Conservation (phyloP, 2,329 filamentous ascomycete genomes). For the Clonostachys chloroleuca region DNA sequence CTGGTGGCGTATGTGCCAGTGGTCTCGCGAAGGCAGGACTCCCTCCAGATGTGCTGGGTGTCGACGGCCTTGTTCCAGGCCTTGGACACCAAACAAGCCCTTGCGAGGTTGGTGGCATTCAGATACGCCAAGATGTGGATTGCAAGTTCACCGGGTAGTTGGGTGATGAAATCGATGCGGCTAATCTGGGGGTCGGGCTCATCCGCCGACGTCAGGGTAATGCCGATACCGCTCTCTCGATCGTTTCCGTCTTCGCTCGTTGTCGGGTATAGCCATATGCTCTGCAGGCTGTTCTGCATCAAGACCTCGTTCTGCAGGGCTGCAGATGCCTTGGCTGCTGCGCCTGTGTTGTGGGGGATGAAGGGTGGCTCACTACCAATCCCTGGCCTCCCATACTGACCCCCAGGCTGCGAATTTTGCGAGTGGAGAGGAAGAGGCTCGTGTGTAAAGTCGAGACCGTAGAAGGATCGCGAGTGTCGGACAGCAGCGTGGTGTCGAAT, state of each 20-base stretch:
- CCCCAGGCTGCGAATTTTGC: no score
- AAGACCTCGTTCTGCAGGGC: conserved; percentile 52
- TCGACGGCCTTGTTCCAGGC: conserved; percentile 40
- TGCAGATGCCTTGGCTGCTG: conserved; percentile 57
- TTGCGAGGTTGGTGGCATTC: conserved; percentile 45
- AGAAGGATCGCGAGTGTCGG: conserved; percentile 39
- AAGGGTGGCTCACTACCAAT: conserved; percentile 50
- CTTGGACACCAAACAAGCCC: conserved; percentile 43
- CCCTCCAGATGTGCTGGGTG: conserved; percentile 59
- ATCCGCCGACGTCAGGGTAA: conserved; percentile 42
- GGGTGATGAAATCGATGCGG: conserved; percentile 52
- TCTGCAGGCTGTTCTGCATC: conserved; percentile 23
- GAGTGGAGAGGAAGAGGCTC: conserved; percentile 7
- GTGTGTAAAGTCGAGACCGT: conserved; percentile 30
- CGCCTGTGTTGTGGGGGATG: conserved; percentile 55
- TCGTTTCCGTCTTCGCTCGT: conserved; percentile 46
- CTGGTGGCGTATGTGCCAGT: conserved; percentile 56
- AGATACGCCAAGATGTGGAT: conserved; percentile 54
- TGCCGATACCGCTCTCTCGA: conserved; percentile 61
- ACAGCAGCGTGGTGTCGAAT: conserved; percentile 6
- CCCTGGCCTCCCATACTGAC: conserved; percentile 25
- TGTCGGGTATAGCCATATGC: conserved; percentile 33
- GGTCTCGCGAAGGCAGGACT: conserved; percentile 59
- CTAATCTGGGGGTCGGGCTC: conserved; percentile 36
- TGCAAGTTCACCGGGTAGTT: conserved; percentile 52